These are phyloP conservation scores for Lizonia empirigonia DNA, from an alignment of 2,329 filamentous ascomycete genomes.

Conservation along the genomic window DNA sequence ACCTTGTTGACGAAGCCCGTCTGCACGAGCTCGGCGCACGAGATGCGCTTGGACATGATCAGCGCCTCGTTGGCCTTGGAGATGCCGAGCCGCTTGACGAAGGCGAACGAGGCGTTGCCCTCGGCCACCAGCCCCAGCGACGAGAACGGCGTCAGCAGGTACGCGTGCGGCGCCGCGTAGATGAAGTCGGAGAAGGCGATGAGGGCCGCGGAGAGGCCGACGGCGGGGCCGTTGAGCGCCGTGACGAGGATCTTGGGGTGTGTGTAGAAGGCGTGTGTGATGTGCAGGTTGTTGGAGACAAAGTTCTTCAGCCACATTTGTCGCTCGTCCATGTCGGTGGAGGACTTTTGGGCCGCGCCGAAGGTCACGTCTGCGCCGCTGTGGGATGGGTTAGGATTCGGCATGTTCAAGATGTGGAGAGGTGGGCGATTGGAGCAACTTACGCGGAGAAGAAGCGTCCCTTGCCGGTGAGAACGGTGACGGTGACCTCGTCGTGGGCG, in stretches of 20 bases:
- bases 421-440: slow-evolving; percentile 32
- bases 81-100: slow-evolving; percentile 80
- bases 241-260: slow-evolving; percentile 93
- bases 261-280: slow-evolving; percentile 86
- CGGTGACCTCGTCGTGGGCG: slow-evolving; percentile 75
- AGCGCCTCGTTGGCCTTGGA: slow-evolving; percentile 88
- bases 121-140: slow-evolving; percentile 90
- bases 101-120: slow-evolving; percentile 77
- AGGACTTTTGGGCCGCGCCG: slow-evolving; percentile 47
- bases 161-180: slow-evolving; percentile 79
- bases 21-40: slow-evolving; percentile 72
- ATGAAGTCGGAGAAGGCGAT: slow-evolving; percentile 88
- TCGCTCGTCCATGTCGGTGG: slow-evolving; percentile 48
- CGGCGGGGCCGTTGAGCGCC: slow-evolving; percentile 87
- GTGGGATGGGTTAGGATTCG: neutral
- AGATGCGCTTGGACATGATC: slow-evolving; percentile 83
- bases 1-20: slow-evolving; percentile 87
- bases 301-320: slow-evolving; percentile 72
- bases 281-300: slow-evolving; percentile 84
- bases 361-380: slow-evolving; percentile 81
- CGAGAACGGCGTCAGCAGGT: slow-evolving; percentile 88
- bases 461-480: slow-evolving; percentile 83
- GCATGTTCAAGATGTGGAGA: neutral
- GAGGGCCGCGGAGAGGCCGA: slow-evolving; percentile 86
- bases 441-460: slow-evolving; percentile 89